Evolutionary conservation across 169 alveolate species (phyloP).

Genomic region (Cryptosporidium viatorum): DNA sequence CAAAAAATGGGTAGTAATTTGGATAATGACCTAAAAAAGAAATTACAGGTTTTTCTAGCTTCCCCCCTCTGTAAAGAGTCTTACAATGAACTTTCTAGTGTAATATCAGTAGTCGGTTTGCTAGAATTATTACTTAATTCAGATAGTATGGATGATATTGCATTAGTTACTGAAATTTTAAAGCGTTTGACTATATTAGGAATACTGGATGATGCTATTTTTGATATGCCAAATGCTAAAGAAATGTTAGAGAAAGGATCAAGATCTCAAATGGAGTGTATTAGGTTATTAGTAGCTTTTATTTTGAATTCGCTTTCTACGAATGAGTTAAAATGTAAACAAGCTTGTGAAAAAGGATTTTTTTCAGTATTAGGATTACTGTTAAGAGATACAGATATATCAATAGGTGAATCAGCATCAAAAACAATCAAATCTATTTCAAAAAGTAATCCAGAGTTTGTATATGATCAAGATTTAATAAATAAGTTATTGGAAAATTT

Average conservation of each 20-base stretch:
- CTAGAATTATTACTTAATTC: background rate
- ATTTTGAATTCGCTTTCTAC: slow-evolving; percentile 17
- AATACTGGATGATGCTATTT: slow-evolving; percentile 11
- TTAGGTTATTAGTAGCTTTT: slow-evolving; percentile 35
- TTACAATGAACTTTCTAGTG: slow-evolving; percentile 5
- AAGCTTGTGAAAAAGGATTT: slow-evolving; percentile 54
- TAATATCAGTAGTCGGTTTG: slow-evolving; percentile 5
- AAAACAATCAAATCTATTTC: slow-evolving; percentile 26
- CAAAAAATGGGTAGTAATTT: slow-evolving; percentile 8
- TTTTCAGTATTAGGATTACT: slow-evolving; percentile 17
- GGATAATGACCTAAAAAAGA: background rate
- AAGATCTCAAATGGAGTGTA: background rate
- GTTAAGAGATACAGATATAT: slow-evolving; percentile 31
- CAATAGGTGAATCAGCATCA: slow-evolving; percentile 66
- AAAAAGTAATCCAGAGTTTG: slow-evolving; percentile 30
- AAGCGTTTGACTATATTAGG: slow-evolving; percentile 56
- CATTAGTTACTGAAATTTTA: slow-evolving; percentile 17
- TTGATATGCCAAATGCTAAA: background rate
- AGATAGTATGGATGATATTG: slow-evolving; percentile 13
- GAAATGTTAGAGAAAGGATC: slow-evolving; percentile 46
- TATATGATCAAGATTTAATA: slow-evolving; percentile 17
- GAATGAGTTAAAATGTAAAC: background rate
- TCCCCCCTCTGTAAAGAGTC: slow-evolving; percentile 66
- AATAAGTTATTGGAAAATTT: slow-evolving; percentile 13
- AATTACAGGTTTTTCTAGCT: slow-evolving; percentile 10